Evolutionary conservation across 2,329 filamentous ascomycete species (phyloP), one percentile per base, ranked within the genome.

Genomic region (Didymella glomerata): DNA sequence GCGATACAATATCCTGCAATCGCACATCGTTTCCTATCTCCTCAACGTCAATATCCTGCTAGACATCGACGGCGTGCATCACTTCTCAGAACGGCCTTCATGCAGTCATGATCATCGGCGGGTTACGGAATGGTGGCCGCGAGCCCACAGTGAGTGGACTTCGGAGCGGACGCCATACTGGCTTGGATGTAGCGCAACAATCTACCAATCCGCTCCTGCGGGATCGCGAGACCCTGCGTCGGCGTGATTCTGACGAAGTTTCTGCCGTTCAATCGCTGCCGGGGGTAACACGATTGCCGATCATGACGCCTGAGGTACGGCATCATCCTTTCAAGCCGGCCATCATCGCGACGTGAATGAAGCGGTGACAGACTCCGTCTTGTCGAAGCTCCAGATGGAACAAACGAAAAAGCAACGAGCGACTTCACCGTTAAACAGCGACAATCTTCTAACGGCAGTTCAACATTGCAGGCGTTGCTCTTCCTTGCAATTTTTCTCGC

Each of bases 291-390:
- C 34, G 18, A 51, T 27, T 64, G 70, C 58, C 65, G 69, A 73
- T 73, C 70, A 72, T 73, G 67, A 73, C 70, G 70, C 66, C 68
- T 69, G 54, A 73, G 67, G 68, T 62, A 63, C 42, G 34, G 45
- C 42, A 51, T 53, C 58, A 50, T 51, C 55, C 55, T 47, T 28
- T 50, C 51, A 22, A 57, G 38, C 46, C 24, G 54, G 54, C 49
- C 27, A 45, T 60, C 50, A 25, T 50, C 38, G 16, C 44, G 13
- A 40, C 30, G 49, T 32, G 32, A 9, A 28, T 36, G 14, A 22
- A 38, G 28, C 34, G n/a, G 18, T 16, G 46, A 50, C 36, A 56
- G 30, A 40, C 36, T 40, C n/a, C 8, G 7, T 40, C n/a, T 3
- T 11, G 9, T 40, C 36, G n/a, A 40, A 11, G n/a, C 18, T 20